Base-by-base conservation (phyloP, 129 eudicot species). In the sunflower (Helianthus annuus) region DNA sequence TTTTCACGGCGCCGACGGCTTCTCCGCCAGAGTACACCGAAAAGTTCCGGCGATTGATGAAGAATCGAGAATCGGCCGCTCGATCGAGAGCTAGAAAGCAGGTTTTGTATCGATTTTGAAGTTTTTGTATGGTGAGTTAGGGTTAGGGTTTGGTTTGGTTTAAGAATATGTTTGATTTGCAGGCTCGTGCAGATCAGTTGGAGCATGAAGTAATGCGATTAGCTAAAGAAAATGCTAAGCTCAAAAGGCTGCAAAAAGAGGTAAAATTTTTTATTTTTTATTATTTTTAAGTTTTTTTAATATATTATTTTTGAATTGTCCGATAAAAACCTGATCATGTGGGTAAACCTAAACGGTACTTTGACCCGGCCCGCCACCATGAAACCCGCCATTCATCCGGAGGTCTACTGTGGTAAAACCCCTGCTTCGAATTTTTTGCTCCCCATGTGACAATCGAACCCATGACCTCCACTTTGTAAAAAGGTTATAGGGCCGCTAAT, bases 11-110 rank as follows among this genome's bases (percentile, higher is more conserved):
- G 22, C 22, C 22, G 22, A 7, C 44, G 9, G 49, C 13, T n/a
- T 36, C 81, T 36, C 75, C 75, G 32, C 77, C 70, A 39, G 80
- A 69, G 45, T 44, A 80, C 56, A 39, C 48, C 13, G 85, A 79
- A 13, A 73, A 70, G 14, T 80, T 68, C 68, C 83, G 85, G 48
- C 83, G 85, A 4, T 56, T 71, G 85, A 82, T 85, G 77, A 85
- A 85, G 71, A 85, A 82, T 61, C 72, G 90, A 54, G 87, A 85
- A 64, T 85, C 90, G 0, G 90, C 90, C 46, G 85, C 90, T 52
- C 82, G 90, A 34, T 85, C 90, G 16, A 69, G 90, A 69, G 87
- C 84, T 13, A 80, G 90, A 64, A 76, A 78, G 76, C 87, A 82
- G 82, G 87, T 78, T 14, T 39, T 4, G 15, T 32, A 48, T 62